These are phyloP conservation scores for Suhomyces kunorum DNA, from an alignment of 1,139 yeast species.

Conservation along the genomic window DNA sequence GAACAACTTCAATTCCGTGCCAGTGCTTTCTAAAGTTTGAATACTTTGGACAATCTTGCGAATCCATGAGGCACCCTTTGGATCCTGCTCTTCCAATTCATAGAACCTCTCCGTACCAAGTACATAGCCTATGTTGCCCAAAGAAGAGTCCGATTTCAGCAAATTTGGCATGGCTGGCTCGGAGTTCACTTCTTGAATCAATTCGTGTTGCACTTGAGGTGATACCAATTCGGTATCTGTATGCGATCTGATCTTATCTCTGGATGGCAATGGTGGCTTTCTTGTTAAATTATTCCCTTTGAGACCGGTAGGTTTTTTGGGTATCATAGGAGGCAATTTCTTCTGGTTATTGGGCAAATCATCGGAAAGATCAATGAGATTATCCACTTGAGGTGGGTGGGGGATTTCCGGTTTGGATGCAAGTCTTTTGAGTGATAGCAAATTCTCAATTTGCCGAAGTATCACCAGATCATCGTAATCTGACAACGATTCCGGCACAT, in stretches of 20 bases:
- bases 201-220: neutral
- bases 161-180: neutral
- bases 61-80: conserved; percentile 52
- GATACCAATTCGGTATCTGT: conserved; percentile 8
- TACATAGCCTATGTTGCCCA: conserved; percentile 17
- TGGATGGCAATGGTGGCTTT: conserved; percentile 28
- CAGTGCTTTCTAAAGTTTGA: conserved; percentile 39
- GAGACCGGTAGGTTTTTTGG: conserved; percentile 40
- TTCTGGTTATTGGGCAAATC: conserved; percentile 16
- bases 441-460: conserved; percentile 34
- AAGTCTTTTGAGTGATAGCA: conserved; percentile 19
- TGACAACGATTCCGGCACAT: conserved; percentile 69
- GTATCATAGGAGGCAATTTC: conserved; percentile 42
- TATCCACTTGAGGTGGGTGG: conserved; percentile 18
- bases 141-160: neutral
- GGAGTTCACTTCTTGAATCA: neutral
- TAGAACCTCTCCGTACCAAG: conserved; percentile 31
- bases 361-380: conserved; percentile 41
- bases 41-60: conserved; percentile 42
- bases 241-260: conserved; percentile 11
- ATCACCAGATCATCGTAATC: conserved; percentile 48
- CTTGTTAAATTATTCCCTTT: conserved; percentile 24
- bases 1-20: conserved; percentile 39
- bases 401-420: conserved; percentile 11
- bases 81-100: conserved; percentile 46